Evolutionary conservation across 148 eudicot species (phyloP).

Genomic region (Silene uniflora): DNA sequence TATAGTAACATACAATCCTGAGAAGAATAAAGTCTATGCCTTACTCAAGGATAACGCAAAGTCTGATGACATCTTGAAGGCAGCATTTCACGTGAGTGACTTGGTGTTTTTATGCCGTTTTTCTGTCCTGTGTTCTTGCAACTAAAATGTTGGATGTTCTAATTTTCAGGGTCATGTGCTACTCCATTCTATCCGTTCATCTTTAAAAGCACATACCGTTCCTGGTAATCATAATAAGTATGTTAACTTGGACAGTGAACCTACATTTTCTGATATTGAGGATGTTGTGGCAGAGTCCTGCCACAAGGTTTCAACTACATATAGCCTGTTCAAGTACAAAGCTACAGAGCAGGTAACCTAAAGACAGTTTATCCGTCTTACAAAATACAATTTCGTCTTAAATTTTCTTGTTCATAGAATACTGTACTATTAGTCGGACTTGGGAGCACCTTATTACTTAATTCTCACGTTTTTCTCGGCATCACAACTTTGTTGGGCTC

Average conservation of each 20-base stretch:
- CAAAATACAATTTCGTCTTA: background rate
- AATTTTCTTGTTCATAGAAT: too few species aligned
- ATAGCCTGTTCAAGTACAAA: slow-evolving; percentile 78
- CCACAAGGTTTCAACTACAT: slow-evolving; percentile 72
- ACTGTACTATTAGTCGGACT: too few species aligned
- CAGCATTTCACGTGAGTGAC: slow-evolving; percentile 85
- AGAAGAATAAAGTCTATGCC: slow-evolving; percentile 81
- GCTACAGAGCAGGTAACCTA: slow-evolving; percentile 82
- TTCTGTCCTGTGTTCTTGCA: background rate
- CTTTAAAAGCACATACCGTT: slow-evolving; percentile 35
- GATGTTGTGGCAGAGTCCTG: slow-evolving; percentile 72
- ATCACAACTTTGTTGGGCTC: too few species aligned
- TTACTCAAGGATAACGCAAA: slow-evolving; percentile 91
- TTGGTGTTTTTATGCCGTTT: background rate
- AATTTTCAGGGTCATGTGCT: slow-evolving; percentile 80
- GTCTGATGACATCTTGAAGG: slow-evolving; percentile 91
- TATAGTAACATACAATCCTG: slow-evolving; percentile 76
- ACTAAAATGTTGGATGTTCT: slow-evolving; percentile 14
- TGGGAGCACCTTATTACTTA: too few species aligned
- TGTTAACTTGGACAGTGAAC: slow-evolving; percentile 36
- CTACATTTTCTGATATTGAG: slow-evolving; percentile 52
- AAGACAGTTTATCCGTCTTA: background rate
- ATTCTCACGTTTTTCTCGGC: too few species aligned
- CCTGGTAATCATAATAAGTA: slow-evolving; percentile 32
- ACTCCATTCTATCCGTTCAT: slow-evolving; percentile 61